phyloP scores from a whole-genome alignment of 164 flowering plant species.

The Tinospora cordifolia region DNA sequence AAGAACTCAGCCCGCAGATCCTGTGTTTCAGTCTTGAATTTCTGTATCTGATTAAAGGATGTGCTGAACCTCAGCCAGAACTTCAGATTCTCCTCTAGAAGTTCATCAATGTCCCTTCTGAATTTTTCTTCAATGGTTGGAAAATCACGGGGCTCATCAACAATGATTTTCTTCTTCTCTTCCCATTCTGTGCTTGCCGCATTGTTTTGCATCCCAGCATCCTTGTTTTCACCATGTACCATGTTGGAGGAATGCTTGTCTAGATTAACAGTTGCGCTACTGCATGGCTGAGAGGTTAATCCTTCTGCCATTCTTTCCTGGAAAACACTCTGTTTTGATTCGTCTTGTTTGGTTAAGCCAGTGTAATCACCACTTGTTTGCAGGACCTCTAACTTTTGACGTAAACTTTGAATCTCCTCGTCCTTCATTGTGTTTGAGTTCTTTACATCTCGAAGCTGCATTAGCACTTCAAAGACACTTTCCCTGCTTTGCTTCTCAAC shows the following conservation, averaged over 20 bases:
- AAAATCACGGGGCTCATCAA: slow-evolving; percentile 14
- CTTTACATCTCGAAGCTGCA: slow-evolving; percentile 47
- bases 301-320: background rate
- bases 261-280: slow-evolving; percentile 9
- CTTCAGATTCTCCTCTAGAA: slow-evolving; percentile 66
- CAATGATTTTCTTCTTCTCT: slow-evolving; percentile 11
- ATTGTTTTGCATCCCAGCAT: slow-evolving; percentile 8
- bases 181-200: slow-evolving; percentile 9
- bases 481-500: slow-evolving; percentile 51
- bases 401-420: slow-evolving; percentile 41
- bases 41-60: slow-evolving; percentile 56
- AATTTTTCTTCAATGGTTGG: slow-evolving; percentile 43
- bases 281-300: slow-evolving; percentile 11
- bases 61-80: slow-evolving; percentile 78
- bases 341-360: background rate
- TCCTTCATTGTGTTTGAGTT: slow-evolving; percentile 41
- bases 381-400: slow-evolving; percentile 22
- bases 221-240: slow-evolving; percentile 6
- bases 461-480: slow-evolving; percentile 31
- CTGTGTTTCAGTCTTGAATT: slow-evolving; percentile 44
- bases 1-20: slow-evolving; percentile 42
- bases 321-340: background rate
- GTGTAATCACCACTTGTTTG: slow-evolving; percentile 13
- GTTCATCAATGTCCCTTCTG: slow-evolving; percentile 44
- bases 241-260: slow-evolving; percentile 2